phyloP scores from a whole-genome alignment of 768 basidiomycete genomes.

The Boletus huronensis region DNA sequence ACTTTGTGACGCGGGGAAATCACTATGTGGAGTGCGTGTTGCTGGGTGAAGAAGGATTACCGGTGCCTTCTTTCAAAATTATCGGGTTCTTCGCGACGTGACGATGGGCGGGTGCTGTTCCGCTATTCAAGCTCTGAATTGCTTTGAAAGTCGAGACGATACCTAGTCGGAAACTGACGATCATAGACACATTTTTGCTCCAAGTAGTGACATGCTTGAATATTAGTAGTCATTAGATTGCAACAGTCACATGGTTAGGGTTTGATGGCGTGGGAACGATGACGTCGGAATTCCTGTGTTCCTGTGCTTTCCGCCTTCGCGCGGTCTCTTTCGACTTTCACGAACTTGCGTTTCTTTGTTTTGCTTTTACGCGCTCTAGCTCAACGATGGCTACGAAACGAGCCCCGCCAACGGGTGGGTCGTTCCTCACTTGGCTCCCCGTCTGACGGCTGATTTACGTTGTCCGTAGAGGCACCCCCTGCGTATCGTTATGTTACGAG shows the following conservation, averaged over 20 bases:
- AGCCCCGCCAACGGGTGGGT: slow-evolving; percentile 14
- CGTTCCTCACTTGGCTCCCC: background rate
- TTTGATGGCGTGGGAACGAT: slow-evolving; percentile 23
- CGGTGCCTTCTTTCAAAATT: slow-evolving; percentile 82
- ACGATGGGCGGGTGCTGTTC: background rate
- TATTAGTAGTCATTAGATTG: background rate
- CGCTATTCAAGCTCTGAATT: background rate
- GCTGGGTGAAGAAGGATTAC: slow-evolving; percentile 80
- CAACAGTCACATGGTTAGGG: background rate
- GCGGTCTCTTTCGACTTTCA: too few species aligned
- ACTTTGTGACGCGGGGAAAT: slow-evolving; percentile 76
- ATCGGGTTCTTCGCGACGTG: slow-evolving; percentile 86
- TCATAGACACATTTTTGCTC: background rate
- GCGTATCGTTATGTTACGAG: slow-evolving; percentile 58
- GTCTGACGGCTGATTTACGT: background rate
- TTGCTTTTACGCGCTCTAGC: background rate
- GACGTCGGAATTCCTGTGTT: slow-evolving; percentile 18
- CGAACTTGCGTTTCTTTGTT: too few species aligned
- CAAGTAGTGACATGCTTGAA: background rate
- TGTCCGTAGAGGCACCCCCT: slow-evolving; percentile 41
- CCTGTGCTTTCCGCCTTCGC: too few species aligned
- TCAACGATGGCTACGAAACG: slow-evolving; percentile 16
- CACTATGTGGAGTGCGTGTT: slow-evolving; percentile 93
- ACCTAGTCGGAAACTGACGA: background rate
- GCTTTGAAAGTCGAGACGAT: background rate